phyloP scores from a whole-genome alignment of 2,329 filamentous ascomycete species.

The Ascomycota sp. region DNA sequence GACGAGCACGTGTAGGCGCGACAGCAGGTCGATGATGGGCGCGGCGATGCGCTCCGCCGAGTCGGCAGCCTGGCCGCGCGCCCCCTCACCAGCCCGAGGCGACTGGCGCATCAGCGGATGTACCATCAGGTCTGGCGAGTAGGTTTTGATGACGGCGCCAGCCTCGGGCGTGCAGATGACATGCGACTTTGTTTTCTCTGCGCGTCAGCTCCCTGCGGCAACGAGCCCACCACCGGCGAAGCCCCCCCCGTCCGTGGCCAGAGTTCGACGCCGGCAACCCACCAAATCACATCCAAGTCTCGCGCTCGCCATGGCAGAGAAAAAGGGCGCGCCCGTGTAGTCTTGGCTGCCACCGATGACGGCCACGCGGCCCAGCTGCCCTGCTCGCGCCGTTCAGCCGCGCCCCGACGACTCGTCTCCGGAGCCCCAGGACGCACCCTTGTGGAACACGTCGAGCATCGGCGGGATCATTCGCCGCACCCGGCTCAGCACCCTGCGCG shows the following conservation, averaged over 20 bases:
- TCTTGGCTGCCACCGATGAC: slow-evolving; percentile 92
- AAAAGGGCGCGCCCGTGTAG: slow-evolving; percentile 94
- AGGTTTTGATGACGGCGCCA: slow-evolving; percentile 81
- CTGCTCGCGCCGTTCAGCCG: slow-evolving; percentile 24
- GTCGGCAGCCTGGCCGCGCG: slow-evolving; percentile 17
- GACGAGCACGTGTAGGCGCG: slow-evolving; percentile 77
- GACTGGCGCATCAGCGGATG: slow-evolving; percentile 84
- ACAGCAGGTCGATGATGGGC: slow-evolving; percentile 58
- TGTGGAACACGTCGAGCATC: slow-evolving; percentile 89
- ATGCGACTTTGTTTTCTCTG: slow-evolving; percentile 40
- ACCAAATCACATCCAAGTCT: slow-evolving; percentile 82
- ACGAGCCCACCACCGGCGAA: too few relatives aligned
- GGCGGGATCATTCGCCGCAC: slow-evolving; percentile 84
- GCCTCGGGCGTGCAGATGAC: slow-evolving; percentile 89
- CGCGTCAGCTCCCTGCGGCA: neutral
- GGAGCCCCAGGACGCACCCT: slow-evolving; percentile 37
- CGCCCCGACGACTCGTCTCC: neutral
- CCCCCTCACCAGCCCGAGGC: slow-evolving; percentile 7
- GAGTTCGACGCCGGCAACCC: slow-evolving; percentile 11
- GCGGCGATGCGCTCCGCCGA: slow-evolving; percentile 39
- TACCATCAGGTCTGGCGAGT: slow-evolving; percentile 96
- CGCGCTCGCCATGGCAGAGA: slow-evolving; percentile 92
- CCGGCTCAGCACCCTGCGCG: slow-evolving; percentile 57
- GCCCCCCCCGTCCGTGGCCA: too few relatives aligned
- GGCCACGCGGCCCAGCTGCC: slow-evolving; percentile 75